A percentile compares a stretch with the other conserved stretches of the same genome.
Evolutionary conservation across 2,329 filamentous ascomycete species (phyloP).

Genomic region (Diaporthe aspalathi): DNA sequence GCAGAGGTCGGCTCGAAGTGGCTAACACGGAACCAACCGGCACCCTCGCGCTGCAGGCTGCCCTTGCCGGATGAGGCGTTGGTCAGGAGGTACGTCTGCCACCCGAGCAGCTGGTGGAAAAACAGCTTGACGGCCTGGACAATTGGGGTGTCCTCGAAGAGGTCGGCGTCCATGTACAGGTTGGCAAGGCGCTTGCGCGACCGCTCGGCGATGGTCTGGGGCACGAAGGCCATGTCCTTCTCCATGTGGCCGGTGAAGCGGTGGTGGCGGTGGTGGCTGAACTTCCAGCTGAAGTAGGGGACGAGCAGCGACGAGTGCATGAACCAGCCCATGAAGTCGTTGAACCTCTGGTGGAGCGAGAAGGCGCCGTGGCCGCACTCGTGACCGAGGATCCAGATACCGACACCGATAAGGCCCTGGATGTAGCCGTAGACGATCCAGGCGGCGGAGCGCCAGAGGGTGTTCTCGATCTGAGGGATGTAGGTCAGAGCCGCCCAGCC

Average conservation of each 20-base stretch:
- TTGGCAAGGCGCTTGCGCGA: constrained; percentile 50
- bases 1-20: constrained; percentile 72
- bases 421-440: constrained; percentile 72
- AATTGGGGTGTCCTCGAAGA: constrained; percentile 73
- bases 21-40: constrained; percentile 56
- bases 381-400: constrained; percentile 77
- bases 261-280: constrained; percentile 77
- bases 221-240: constrained; percentile 75
- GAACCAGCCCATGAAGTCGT: constrained; percentile 71
- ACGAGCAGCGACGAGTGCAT: constrained; percentile 75
- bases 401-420: constrained; percentile 74
- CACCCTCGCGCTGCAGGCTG: constrained; percentile 58
- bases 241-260: constrained; percentile 75
- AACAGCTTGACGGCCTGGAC: constrained; percentile 65
- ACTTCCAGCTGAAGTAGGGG: constrained; percentile 80
- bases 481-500: constrained; percentile 63
- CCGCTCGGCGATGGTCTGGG: constrained; percentile 56
- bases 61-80: constrained; percentile 64
- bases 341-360: constrained; percentile 65
- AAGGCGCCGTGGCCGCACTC: constrained; percentile 79
- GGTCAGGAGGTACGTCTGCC: constrained; percentile 72
- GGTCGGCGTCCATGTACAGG: constrained; percentile 60
- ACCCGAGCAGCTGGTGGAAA: constrained; percentile 72
- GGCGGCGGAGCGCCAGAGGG: constrained; percentile 56
- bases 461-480: constrained; percentile 62